Base-by-base conservation (phyloP, 2,329 filamentous ascomycete genomes). In the Verticillium alfalfae region DNA sequence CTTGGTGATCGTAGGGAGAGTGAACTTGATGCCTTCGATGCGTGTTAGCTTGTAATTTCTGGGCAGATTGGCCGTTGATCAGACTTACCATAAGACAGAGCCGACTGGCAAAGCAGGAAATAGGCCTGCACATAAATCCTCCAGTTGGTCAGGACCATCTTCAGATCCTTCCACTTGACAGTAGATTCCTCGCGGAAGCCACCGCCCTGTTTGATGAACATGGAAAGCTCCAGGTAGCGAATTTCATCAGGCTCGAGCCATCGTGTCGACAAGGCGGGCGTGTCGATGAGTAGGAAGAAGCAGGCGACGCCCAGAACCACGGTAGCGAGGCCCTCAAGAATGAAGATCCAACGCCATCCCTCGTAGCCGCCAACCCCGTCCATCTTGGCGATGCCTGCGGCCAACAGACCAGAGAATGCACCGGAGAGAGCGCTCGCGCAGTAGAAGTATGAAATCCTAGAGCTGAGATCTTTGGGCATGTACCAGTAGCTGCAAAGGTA, bases 201-300 rank as follows among this genome's bases (percentile, higher is more conserved):
- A 16, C 70, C 70, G 1, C 70, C 70, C 54, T 72, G 69, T 60
- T 72, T 72, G 63, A 72, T 70, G 63, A 71, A 69, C 66, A 49
- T 63, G 56, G 67, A 65, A 5, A 70, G 64, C 61, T 71, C 65
- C 6, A 71, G 65, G 56, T 67, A 71, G 9, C 68, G 65, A 10
- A 70, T 75, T 66, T 78, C 75, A n/a, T 76, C 73, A 0, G 68
- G 59, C 1, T 68, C 68, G 1, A 78, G 70, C 73, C 76, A 77
- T 5, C 65, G 56, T 0, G 62, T 63, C 0, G 73, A 74, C 0
- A 75, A 68, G 10, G 69, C 68, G 1, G 76, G 76, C 0, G 72
- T 73, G 56, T 79, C 75, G 12, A 75, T 81, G 3, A 79, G 76
- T 1, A 84, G 72, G 64, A 82, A 75, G 67, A 77, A 79, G 69